Evolutionary conservation across 129 eudicot species (phyloP), one percentile per base, ranked within the genome.

Genomic region (Flaveria brownii): DNA sequence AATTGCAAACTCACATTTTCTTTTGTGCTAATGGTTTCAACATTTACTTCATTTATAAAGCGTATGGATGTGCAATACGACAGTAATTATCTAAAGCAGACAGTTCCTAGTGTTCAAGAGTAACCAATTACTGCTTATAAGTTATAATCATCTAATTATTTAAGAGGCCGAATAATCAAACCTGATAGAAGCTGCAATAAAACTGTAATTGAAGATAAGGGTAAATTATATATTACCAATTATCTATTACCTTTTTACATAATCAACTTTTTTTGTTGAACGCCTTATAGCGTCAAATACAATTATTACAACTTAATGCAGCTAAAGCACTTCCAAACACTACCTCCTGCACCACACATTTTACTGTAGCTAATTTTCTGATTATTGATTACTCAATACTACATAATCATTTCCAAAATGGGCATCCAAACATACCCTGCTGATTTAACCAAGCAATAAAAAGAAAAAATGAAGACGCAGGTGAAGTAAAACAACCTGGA

Each of bases 401-500:
- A 30, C 68, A 63, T 63, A 63, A 30, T 28, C 22, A 63, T 5
- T 62, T 63, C 22, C 17, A 68, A 43, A 41, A 39, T n/a, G 26
- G 55, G 43, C 17, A 68, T 41, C 55, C 72, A 43, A 68, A 20
- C 52, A 42, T 36, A 28, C 46, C 8, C 49, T 41, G 22, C 28
- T 68, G 54, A 56, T 56, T 20, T 73, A 22, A 56, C 36, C n/a
- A 78, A 78, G 72, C 65, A 67, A 22, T 52, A 10, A 67, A 13
- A 78, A 50, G 28, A 46, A 62, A 62, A 50, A 16, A 33, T 10
- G 56, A 67, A 56, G 26, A 45, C 62, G 13, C 55, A 65, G 25
- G 67, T 41, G 52, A 67, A 80, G 33, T 61, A 69, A 82, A 70
- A 75, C 28, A 70, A 87, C 98, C 98, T 87, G 98, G 96, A 71